These are phyloP conservation scores for Leucocoprinus birnbaumii DNA, from an alignment of 768 basidiomycete species.

Conservation along the genomic window DNA sequence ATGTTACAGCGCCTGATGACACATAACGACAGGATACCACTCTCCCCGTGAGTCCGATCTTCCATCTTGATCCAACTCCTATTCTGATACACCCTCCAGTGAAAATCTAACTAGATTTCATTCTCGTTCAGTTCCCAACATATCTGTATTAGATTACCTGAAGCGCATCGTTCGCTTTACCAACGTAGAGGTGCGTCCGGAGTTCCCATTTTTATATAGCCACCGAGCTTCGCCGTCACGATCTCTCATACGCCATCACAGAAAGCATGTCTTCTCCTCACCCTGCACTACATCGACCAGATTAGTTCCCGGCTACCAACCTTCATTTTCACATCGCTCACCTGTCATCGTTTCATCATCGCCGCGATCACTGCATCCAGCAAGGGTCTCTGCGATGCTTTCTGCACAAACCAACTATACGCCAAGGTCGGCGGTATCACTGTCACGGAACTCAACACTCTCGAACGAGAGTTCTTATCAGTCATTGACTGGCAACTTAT, in stretches of 20 bases:
- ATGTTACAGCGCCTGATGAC: constrained; percentile 94
- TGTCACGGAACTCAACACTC: constrained; percentile 85
- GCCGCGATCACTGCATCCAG: constrained; percentile 88
- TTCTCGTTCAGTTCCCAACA: constrained; percentile 86
- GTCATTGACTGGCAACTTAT: constrained; percentile 94
- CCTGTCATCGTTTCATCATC: constrained; percentile 97
- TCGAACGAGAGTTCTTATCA: constrained; percentile 91
- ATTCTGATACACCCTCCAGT: constrained; percentile 36
- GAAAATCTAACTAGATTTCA: constrained; percentile 95
- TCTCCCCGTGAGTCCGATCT: constrained; percentile 64
- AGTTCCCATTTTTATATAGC: constrained; percentile 10
- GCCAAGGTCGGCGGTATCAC: constrained; percentile 96
- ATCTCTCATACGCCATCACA: constrained; percentile 25
- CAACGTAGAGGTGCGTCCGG: constrained; percentile 87
- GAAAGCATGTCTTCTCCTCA: constrained; percentile 80
- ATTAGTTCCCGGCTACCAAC: constrained; percentile 83
- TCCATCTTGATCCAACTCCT: constrained; percentile 13
- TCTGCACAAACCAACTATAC: constrained; percentile 93
- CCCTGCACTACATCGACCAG: constrained; percentile 89
- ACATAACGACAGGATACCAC: constrained; percentile 94
- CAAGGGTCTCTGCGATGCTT: constrained; percentile 94
- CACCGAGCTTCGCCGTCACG: constrained; percentile 2
- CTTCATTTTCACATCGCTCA: constrained; percentile 94
- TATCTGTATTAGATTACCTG: constrained; percentile 89
- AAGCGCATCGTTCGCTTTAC: constrained; percentile 92